Conservation (phyloP, 768 basidiomycete species). For the Leucocoprinus sp. region DNA sequence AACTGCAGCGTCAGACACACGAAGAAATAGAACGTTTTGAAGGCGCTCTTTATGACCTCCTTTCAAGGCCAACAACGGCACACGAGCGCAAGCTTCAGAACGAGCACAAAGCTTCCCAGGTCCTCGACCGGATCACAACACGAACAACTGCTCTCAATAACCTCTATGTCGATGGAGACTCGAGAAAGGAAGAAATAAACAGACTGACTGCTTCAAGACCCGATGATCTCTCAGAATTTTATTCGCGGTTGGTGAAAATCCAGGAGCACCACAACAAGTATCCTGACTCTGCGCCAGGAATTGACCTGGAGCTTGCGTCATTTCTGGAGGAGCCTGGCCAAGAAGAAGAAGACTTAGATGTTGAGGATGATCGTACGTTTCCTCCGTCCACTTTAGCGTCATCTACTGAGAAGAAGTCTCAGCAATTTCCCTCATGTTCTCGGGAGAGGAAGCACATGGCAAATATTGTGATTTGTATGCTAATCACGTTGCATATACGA, state of each 20-base stretch:
- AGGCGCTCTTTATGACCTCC: constrained; percentile 73
- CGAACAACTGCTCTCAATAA: constrained; percentile 57
- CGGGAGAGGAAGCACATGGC: constrained; percentile 93
- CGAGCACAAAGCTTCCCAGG: constrained; percentile 85
- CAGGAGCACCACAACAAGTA: constrained; percentile 96
- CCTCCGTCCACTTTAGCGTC: constrained; percentile 3
- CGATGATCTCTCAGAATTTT: constrained; percentile 88
- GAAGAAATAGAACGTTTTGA: constrained; percentile 94
- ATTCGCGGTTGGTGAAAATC: constrained; percentile 90
- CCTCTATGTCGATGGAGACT: constrained; percentile 72
- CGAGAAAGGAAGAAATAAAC: constrained; percentile 60
- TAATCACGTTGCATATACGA: constrained; percentile 83
- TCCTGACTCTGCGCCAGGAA: constrained; percentile 76
- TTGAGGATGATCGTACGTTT: constrained; percentile 81
- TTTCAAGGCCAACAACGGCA: constrained; percentile 56
- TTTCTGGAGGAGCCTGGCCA: constrained; percentile 73
- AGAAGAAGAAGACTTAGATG: constrained; percentile 70
- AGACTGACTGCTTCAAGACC: constrained; percentile 51
- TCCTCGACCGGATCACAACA: constrained; percentile 77
- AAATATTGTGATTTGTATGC: constrained; percentile 91
- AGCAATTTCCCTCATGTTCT: constrained; percentile 84
- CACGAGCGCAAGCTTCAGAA: constrained; percentile 64
- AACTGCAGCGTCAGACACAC: constrained; percentile 91
- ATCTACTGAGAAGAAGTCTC: constrained; percentile 8
- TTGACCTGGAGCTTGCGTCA: constrained; percentile 77